A percentile compares a stretch with the other conserved stretches of the same genome.
Evolutionary conservation across 345 rosid genomes (phyloP).

Genomic region (Corymbia maculata): DNA sequence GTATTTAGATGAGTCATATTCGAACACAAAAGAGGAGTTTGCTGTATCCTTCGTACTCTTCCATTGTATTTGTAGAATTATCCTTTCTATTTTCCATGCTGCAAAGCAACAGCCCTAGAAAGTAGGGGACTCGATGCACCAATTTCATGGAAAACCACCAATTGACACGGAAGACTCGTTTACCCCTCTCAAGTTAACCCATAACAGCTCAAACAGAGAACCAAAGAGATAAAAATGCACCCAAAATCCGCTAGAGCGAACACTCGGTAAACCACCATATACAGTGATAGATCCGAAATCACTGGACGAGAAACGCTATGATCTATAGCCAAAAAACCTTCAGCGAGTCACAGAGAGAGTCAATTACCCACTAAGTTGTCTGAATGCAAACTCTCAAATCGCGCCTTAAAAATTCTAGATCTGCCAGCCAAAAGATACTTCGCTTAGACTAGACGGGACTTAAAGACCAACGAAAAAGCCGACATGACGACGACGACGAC

Average conservation of each 20-base stretch:
- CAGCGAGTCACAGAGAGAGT: neutral
- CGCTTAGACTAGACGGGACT: neutral
- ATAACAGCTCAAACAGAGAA: neutral
- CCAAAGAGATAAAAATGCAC: neutral
- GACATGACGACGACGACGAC: neutral
- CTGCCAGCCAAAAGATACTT: neutral
- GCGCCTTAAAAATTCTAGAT: neutral
- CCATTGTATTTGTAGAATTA: neutral
- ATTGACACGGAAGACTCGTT: neutral
- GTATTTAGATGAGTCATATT: neutral
- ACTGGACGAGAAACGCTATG: neutral
- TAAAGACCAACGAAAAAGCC: neutral
- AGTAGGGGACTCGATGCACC: neutral
- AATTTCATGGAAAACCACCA: neutral
- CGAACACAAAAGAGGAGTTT: neutral
- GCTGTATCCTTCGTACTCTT: neutral
- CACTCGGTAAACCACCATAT: neutral
- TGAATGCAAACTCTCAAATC: neutral
- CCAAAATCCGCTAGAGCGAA: neutral
- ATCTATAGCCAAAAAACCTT: neutral
- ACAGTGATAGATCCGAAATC: neutral
- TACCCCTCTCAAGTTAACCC: neutral
- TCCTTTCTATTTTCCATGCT: neutral
- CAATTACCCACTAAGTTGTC: neutral
- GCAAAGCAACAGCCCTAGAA: neutral